Evolutionary conservation across 768 basidiomycete genomes (phyloP), one percentile per base, ranked within the genome.

Genomic region (Tylopilus balloui): DNA sequence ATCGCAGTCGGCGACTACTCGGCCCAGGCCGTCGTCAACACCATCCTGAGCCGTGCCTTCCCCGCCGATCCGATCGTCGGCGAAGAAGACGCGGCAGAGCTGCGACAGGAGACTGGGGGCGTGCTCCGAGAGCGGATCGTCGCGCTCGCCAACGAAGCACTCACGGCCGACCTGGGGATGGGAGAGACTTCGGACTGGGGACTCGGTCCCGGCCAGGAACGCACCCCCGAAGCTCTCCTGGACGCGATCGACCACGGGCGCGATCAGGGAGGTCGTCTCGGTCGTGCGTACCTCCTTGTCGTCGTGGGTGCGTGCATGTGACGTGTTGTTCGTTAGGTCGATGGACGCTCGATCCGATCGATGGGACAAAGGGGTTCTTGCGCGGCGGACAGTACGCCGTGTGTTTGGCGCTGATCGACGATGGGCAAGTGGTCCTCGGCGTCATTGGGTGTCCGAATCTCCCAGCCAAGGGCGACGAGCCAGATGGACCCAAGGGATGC

Each of bases 401-500:
- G 17, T 95, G 93, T 66, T 70, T 96, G 10, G 86, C 92, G 0
- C 73, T 96, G 47, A 81, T 95, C 60, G 75, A 89, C 36, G 82
- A 93, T 54, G 78, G 86, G 0, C 66, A 82, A 44, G 88, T 92
- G 29, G 75, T 90, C 61, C 73, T 96, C 3, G 92, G 90, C 6
- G 81, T 93, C 15, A 85, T 93, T 56, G 92, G 92, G 7, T 96
- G 94, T 66, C 95, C 95, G 1, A 99, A 99, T 67, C 74, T 98
- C 15, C 86, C 83, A 10, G 68, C 81, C 32, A 73, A 81, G 56
- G 66, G 70, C 4, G 55, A 66, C 1, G 67, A 77, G 31, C 79
- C 84, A 4, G 73, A 83, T 10, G 78, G 78, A 11, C 75, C 74
- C 31, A 83, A 76, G 40, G 95, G 95, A 0, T 86, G 84, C 48